Conservation (phyloP, 2,329 filamentous ascomycete species). For the Chaetomiaceae sp. region DNA sequence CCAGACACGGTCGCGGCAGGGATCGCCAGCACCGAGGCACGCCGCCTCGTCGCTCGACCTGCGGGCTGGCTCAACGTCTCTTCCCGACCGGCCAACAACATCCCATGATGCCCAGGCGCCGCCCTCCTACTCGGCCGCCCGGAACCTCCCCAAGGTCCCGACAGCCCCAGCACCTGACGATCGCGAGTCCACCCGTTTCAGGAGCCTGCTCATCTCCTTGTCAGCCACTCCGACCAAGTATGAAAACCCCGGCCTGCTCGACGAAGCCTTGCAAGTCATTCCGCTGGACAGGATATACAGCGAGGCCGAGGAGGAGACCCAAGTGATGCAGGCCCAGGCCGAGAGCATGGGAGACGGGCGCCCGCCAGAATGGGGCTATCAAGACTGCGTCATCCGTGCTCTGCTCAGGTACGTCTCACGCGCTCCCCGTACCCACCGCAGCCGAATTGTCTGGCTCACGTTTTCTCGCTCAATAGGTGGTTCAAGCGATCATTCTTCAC, state of each 20-base stretch:
- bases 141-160: conserved; percentile 54
- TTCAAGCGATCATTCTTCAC: conserved; percentile 93
- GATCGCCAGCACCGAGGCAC: conserved; percentile 51
- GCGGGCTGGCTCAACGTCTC: conserved; percentile 33
- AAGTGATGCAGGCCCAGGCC: conserved; percentile 80
- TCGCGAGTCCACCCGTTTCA: conserved; percentile 64
- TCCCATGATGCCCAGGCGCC: conserved; percentile 39
- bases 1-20: conserved; percentile 53
- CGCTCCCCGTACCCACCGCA: background rate
- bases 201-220: conserved; percentile 75
- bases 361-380: conserved; percentile 89
- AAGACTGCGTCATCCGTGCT: conserved; percentile 90
- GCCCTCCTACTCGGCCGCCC: conserved; percentile 43
- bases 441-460: conserved; percentile 9
- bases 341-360: conserved; percentile 76
- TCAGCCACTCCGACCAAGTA: conserved; percentile 88
- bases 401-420: conserved; percentile 57
- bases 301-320: conserved; percentile 88
- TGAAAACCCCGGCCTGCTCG: conserved; percentile 89
- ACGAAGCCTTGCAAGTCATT: conserved; percentile 82
- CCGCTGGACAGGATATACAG: conserved; percentile 87
- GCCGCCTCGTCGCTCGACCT: conserved; percentile 45
- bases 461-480: conserved; percentile 59
- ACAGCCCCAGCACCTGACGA: conserved; percentile 63
- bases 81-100: conserved; percentile 41